A percentile compares a stretch with the other conserved stretches of the same genome.
These are phyloP conservation scores for Mycena maculata DNA, from an alignment of 768 basidiomycete species.

Conservation along the genomic window DNA sequence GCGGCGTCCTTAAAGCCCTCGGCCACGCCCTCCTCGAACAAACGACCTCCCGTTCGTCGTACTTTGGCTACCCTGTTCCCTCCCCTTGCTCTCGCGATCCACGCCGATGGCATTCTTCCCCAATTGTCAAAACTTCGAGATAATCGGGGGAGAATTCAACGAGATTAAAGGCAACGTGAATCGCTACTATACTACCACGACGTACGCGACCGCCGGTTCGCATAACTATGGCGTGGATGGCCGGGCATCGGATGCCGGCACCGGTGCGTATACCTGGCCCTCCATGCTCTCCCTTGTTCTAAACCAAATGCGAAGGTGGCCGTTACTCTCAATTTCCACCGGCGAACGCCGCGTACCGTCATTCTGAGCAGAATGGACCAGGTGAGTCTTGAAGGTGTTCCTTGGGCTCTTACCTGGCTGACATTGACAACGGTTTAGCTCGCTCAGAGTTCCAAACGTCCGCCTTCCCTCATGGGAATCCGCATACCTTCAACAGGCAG, in stretches of 20 bases:
- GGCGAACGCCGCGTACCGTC: neutral
- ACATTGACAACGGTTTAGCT: neutral
- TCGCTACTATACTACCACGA: neutral
- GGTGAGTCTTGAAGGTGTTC: neutral
- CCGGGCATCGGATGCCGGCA: neutral
- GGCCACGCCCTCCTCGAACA: too few relatives aligned
- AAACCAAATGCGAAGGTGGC: neutral
- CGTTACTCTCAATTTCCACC: neutral
- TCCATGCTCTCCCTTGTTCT: neutral
- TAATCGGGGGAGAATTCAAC: slow-evolving; percentile 13
- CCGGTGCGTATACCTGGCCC: neutral
- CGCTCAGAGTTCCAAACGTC: neutral
- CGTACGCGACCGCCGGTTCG: neutral
- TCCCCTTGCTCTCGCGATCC: neutral
- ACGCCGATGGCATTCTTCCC: slow-evolving; percentile 20
- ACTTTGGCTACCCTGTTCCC: neutral
- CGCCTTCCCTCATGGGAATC: neutral
- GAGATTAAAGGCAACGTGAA: slow-evolving; percentile 5
- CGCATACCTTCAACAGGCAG: neutral
- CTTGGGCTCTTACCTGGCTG: neutral
- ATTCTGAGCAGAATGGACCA: neutral
- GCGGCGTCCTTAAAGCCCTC: too few relatives aligned
- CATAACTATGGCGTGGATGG: neutral
- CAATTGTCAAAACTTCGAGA: neutral
- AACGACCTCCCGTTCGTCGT: too few relatives aligned